Base-by-base conservation (phyloP, 2,329 filamentous ascomycete genomes). In the Talaromyces sp. region DNA sequence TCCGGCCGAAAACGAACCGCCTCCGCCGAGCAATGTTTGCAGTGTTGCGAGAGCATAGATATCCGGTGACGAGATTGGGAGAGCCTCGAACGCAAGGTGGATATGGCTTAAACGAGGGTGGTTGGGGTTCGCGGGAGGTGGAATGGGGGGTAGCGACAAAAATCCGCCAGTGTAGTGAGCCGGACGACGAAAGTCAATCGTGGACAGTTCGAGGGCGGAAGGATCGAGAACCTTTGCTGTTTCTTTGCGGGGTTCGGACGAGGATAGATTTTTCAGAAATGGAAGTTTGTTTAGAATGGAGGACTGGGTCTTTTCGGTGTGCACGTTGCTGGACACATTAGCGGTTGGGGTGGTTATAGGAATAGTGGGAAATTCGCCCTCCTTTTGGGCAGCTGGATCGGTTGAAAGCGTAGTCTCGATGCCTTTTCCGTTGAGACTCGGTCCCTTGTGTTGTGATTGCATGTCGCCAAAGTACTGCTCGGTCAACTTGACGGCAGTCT, bases 11-110 rank as follows among this genome's bases (percentile, higher is more conserved):
- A 99, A 99, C 59, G 92, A 97, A 26, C 94, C 94, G 54, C 94
- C 94, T 54, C 94, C 94, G 61, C 94, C 94, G 35, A 99, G 90
- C 10, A 99, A 88, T 1, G 92, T 97, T 76, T 97, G 95, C 1
- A 99, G 83, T 0, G 93, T 96, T 7, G 94, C 94, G 51, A 97
- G 87, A 19, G 94, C 92, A 78, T 97, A 99, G 69, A 99, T 97
- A 73, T 97, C 93, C 12, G 91, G 87, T 2, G 90, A 93, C 24
- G 85, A 87, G 70, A 99, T 94, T 57, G 93, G 91, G 1, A 97
- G 85, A 27, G 92, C 92, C 79, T 99, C 94, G 69, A 99, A 97
- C 61, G 92, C 92, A 66, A 99, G 84, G 79, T 97, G 92, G 68
- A 99, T 92, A 76, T 99, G 90, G 21, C 91, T 95, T 67, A 97